Percentiles rank a stretch among this genome's conserved stretches.
phyloP scores from a whole-genome alignment of 129 eudicot species.

The Chrysanthemum seticuspe region DNA sequence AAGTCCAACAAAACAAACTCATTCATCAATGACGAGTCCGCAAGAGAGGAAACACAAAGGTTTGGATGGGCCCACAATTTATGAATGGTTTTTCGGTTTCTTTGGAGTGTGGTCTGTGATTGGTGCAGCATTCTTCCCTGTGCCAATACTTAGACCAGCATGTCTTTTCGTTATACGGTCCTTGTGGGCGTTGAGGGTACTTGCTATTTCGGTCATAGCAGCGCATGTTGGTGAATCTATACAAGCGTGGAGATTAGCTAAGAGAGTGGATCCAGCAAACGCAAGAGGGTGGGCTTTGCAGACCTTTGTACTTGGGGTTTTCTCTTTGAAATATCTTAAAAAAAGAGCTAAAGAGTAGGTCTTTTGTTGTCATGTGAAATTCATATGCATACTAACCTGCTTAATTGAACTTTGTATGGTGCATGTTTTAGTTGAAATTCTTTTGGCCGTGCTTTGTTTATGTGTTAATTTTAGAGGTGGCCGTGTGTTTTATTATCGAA shows the following conservation, averaged over 20 bases:
- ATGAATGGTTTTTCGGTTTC: conserved; percentile 55
- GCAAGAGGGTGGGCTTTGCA: conserved; percentile 91
- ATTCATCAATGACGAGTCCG: too few species aligned
- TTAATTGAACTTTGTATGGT: neutral
- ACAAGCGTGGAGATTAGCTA: conserved; percentile 55
- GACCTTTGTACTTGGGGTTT: conserved; percentile 68
- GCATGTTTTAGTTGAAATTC: too few species aligned
- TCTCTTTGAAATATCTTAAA: conserved; percentile 66
- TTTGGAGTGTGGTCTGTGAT: conserved; percentile 66
- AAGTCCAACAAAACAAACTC: too few species aligned
- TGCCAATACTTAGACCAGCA: conserved; percentile 51
- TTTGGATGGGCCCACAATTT: conserved; percentile 79
- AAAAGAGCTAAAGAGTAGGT: conserved; percentile 55
- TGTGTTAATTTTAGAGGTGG: too few species aligned
- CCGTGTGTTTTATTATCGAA: too few species aligned
- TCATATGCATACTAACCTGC: neutral
- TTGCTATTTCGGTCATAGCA: conserved; percentile 40
- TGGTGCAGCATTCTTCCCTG: conserved; percentile 70
- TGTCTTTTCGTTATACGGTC: conserved; percentile 61
- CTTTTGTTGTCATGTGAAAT: conserved; percentile 3
- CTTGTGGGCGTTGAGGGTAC: conserved; percentile 37
- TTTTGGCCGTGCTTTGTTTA: too few species aligned
- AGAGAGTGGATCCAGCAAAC: conserved; percentile 75
- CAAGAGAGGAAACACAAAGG: conserved; percentile 14
- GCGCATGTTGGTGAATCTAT: conserved; percentile 71